Evolutionary conservation across 2,329 filamentous ascomycete species (phyloP).

Genomic region (Zymoseptoria ardabiliae): DNA sequence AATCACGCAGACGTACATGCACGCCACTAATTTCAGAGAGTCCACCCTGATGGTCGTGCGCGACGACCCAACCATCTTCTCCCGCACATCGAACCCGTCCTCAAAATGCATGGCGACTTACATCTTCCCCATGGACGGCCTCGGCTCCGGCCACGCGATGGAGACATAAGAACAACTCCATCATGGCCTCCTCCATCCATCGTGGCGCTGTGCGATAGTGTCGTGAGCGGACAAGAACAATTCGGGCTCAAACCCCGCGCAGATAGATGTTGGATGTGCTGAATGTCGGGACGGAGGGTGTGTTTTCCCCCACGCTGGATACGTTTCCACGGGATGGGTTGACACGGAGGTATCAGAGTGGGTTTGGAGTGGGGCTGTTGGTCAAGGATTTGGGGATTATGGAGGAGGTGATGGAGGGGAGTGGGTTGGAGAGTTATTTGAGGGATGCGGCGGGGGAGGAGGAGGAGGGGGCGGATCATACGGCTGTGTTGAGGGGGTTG

Average conservation of each 20-base stretch:
- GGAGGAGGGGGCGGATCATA: conserved; percentile 29
- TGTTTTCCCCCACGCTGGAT: conserved; percentile 32
- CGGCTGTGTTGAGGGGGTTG: conserved; percentile 30
- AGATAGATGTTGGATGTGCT: conserved; percentile 36
- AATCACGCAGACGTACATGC: conserved; percentile 33
- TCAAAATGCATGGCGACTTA: conserved; percentile 29
- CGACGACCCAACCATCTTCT: too few relatives aligned
- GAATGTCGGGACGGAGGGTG: conserved; percentile 34
- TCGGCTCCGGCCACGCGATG: conserved; percentile 32
- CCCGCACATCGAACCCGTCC: too few relatives aligned
- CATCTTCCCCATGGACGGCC: conserved; percentile 31
- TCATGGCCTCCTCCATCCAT: conserved; percentile 32
- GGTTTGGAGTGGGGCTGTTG: conserved; percentile 30
- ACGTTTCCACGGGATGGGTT: conserved; percentile 23
- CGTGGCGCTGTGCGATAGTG: conserved; percentile 26
- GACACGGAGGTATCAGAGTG: conserved; percentile 26
- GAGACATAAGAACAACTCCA: conserved; percentile 35
- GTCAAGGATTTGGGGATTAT: conserved; percentile 33
- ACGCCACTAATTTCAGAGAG: conserved; percentile 29
- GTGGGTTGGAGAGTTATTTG: conserved; percentile 29
- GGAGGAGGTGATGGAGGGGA: conserved; percentile 30
- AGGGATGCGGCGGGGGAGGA: conserved; percentile 27
- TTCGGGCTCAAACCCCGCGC: conserved; percentile 31
- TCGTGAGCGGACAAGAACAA: conserved; percentile 29
- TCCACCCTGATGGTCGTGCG: conserved; percentile 32